Evolutionary conservation across 257 asterid species (phyloP).

Genomic region (Ilex aquifolium): DNA sequence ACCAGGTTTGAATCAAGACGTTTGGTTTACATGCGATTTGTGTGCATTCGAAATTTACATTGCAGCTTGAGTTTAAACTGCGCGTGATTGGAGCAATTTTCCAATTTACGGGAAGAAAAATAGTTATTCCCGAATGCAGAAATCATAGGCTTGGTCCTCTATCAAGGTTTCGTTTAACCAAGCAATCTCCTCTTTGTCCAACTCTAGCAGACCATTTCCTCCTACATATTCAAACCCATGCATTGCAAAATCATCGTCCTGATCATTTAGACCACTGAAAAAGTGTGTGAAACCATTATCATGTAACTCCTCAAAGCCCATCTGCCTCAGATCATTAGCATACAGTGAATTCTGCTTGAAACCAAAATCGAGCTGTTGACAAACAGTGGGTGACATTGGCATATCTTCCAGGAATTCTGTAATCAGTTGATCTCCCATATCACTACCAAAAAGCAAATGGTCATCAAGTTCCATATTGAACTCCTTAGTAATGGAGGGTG

Average conservation of each 20-base stretch:
- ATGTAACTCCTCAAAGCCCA: conserved; percentile 20
- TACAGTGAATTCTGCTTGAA: conserved; percentile 1
- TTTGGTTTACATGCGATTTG: too few species aligned
- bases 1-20: too few species aligned
- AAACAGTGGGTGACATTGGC: conserved; percentile 12
- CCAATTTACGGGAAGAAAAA: background rate
- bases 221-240: too few species aligned
- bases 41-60: too few species aligned
- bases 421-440: background rate
- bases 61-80: too few species aligned
- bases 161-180: conserved; percentile 12
- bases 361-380: conserved; percentile 11
- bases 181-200: conserved; percentile 9
- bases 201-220: background rate
- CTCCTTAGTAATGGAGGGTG: background rate
- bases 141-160: background rate
- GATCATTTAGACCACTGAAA: background rate
- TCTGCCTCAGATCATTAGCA: conserved; percentile 17
- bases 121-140: background rate
- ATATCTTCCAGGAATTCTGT: background rate
- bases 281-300: background rate
- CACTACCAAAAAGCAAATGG: background rate
- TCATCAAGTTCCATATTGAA: background rate
- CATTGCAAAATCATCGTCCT: background rate
- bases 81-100: background rate